phyloP scores from a whole-genome alignment of 2,329 filamentous ascomycete genomes.

The Calonectria hongkongensis region DNA sequence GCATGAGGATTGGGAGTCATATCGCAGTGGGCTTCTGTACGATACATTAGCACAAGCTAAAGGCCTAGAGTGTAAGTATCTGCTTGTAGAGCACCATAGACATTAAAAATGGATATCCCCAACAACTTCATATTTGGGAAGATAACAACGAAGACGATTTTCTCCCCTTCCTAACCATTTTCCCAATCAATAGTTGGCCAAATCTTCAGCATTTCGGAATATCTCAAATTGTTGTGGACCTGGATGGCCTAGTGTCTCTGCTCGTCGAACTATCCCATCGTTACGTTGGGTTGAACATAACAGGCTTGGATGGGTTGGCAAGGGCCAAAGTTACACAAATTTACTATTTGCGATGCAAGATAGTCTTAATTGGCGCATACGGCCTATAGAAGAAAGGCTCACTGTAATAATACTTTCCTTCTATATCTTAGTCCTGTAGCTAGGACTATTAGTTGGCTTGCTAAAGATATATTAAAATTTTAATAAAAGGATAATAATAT shows the following conservation, averaged over 20 bases:
- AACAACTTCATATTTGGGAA: neutral
- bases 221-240: slow-evolving; percentile 50
- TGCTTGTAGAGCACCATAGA: slow-evolving; percentile 38
- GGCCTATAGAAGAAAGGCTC: slow-evolving; percentile 1
- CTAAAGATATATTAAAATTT: too few relatives aligned
- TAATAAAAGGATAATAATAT: too few relatives aligned
- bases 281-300: slow-evolving; percentile 58
- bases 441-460: too few relatives aligned
- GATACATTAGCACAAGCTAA: slow-evolving; percentile 30
- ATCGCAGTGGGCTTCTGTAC: neutral
- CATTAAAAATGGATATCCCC: neutral
- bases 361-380: neutral
- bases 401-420: too few relatives aligned
- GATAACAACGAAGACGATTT: slow-evolving; percentile 5
- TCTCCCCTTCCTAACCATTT: slow-evolving; percentile 52
- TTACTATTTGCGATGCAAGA: slow-evolving; percentile 26
- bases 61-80: slow-evolving; percentile 47
- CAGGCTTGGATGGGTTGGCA: slow-evolving; percentile 50
- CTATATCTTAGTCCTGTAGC: too few relatives aligned
- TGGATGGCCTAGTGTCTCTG: slow-evolving; percentile 54
- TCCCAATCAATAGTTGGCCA: slow-evolving; percentile 56
- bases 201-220: slow-evolving; percentile 58
- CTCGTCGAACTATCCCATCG: slow-evolving; percentile 53
- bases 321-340: neutral
- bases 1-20: neutral